Evolutionary conservation across 2,329 filamentous ascomycete genomes (phyloP).

Genomic region (Acrocalymma vagum): DNA sequence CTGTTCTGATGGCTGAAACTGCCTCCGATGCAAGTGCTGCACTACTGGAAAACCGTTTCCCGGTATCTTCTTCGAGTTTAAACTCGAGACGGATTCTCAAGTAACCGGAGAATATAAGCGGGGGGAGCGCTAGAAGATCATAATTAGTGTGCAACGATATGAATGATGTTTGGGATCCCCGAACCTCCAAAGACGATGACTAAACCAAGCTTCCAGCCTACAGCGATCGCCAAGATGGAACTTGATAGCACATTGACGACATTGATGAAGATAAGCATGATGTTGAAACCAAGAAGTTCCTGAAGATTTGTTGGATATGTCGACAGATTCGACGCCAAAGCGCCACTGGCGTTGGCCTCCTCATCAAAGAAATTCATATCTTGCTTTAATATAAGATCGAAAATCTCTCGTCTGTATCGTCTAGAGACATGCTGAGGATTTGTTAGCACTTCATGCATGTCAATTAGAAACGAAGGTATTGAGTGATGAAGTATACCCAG

Average conservation of each 20-base stretch:
- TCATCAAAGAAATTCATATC: constrained; percentile 92
- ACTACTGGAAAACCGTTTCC: constrained; percentile 61
- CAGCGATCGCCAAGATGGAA: constrained; percentile 72
- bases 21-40: constrained; percentile 92
- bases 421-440: constrained; percentile 29
- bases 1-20: constrained; percentile 91
- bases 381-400: constrained; percentile 88
- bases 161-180: neutral
- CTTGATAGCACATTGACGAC: constrained; percentile 80
- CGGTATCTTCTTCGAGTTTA: constrained; percentile 77
- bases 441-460: constrained; percentile 7
- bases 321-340: constrained; percentile 73
- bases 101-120: constrained; percentile 68
- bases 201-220: constrained; percentile 88
- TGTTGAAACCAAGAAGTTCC: constrained; percentile 84
- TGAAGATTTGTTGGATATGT: constrained; percentile 85
- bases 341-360: constrained; percentile 88
- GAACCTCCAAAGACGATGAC: constrained; percentile 80
- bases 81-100: constrained; percentile 91
- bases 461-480: constrained; percentile 15
- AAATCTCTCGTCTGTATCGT: constrained; percentile 63
- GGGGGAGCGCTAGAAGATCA: constrained; percentile 22
- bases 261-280: constrained; percentile 86
- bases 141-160: constrained; percentile 1
- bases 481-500: constrained; percentile 38